phyloP scores from a whole-genome alignment of 768 basidiomycete genomes.

The Austroboletus festivus region DNA sequence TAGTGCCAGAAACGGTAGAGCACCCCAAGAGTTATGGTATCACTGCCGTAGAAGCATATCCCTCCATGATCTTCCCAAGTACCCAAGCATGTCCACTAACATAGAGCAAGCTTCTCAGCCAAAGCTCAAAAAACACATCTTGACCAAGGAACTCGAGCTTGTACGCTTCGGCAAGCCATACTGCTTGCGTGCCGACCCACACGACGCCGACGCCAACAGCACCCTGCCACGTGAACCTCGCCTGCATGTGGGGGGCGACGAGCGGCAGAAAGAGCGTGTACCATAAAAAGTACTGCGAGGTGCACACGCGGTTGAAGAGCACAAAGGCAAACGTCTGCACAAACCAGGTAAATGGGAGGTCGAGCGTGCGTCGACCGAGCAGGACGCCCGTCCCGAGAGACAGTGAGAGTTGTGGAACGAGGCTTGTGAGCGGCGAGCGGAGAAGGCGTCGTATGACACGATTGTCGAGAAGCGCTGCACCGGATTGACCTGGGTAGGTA shows the following conservation, averaged over 20 bases:
- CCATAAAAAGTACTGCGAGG: slow-evolving; percentile 98
- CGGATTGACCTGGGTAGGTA: slow-evolving; percentile 53
- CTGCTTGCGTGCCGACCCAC: slow-evolving; percentile 78
- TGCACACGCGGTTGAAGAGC: slow-evolving; percentile 98
- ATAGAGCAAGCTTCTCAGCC: slow-evolving; percentile 76
- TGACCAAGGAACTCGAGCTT: slow-evolving; percentile 83
- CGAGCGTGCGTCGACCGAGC: slow-evolving; percentile 53
- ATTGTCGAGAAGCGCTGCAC: slow-evolving; percentile 11
- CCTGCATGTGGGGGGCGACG: slow-evolving; percentile 59
- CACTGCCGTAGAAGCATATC: slow-evolving; percentile 28
- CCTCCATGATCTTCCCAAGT: slow-evolving; percentile 57
- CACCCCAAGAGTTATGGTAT: not conserved
- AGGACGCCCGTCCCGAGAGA: slow-evolving; percentile 71
- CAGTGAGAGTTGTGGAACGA: slow-evolving; percentile 78
- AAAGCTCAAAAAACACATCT: slow-evolving; percentile 69
- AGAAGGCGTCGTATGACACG: slow-evolving; percentile 42
- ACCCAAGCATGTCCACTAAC: slow-evolving; percentile 80
- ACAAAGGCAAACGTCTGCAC: slow-evolving; percentile 89
- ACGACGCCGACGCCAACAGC: slow-evolving; percentile 30
- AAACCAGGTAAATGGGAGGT: slow-evolving; percentile 85
- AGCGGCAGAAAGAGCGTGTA: slow-evolving; percentile 87
- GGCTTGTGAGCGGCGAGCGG: slow-evolving; percentile 75
- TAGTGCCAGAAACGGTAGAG: too few relatives aligned
- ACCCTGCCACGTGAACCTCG: slow-evolving; percentile 43
- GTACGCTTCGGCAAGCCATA: slow-evolving; percentile 93